Evolutionary conservation across 2,329 filamentous ascomycete species (phyloP), one percentile per base, ranked within the genome.

Genomic region (Botrytis deweyae): DNA sequence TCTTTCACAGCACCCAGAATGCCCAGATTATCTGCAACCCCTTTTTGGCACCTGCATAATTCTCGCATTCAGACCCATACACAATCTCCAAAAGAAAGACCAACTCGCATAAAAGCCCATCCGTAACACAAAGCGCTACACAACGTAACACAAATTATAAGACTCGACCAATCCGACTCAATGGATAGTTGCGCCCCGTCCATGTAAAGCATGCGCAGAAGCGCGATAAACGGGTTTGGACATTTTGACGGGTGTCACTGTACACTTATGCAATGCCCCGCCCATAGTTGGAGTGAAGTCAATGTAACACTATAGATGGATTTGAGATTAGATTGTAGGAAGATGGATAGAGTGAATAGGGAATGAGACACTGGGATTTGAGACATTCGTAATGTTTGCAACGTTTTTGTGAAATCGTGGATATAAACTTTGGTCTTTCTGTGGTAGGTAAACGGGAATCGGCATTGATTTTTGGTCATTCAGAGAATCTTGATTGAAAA

Each of bases 171-270:
- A 40, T 66, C 33, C 44, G 33, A 40, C 1, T 5, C 49, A 25
- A 55, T 25, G 46, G 25, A 52, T 12, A 38, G 4, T 49, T 52
- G 64, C 8, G 9, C 9, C n/a, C 40, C n/a, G 10, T 18, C 52
- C n/a, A 22, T 33, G 40, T 38, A 38, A 29, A n/a, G 16, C 65
- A 67, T 67, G 46, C 65, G 33, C 42, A 22, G 9, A 33, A 49
- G 63, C 65, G 65, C n/a, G 46, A 36, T 8, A 9, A 52, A 67
- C 33, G 64, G 64, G 12, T 63, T 42, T 18, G 40, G 33, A 44
- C 9, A 18, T 67, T 52, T 55, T 67, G 46, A 66, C 63, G 63
- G 63, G 42, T 66, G 63, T 66, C 42, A 66, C 63, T 65, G 38
- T 63, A 40, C 14, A 63, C 22, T 36, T 16, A 38, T 62, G 59